These are phyloP conservation scores for Fusarium fujikuroi DNA, from an alignment of 2,329 filamentous ascomycete species.

Conservation along the genomic window DNA sequence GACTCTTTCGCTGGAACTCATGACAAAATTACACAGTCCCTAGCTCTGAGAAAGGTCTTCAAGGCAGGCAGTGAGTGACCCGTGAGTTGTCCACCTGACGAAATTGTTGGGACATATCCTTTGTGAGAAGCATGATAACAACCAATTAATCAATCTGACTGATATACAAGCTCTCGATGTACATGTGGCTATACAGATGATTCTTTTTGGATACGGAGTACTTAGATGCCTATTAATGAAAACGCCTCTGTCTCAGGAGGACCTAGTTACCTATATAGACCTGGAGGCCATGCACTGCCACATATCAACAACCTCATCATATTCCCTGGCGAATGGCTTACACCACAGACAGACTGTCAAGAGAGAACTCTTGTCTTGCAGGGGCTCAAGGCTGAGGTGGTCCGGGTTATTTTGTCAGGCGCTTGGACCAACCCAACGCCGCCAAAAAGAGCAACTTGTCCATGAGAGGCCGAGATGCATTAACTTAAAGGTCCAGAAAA, in stretches of 20 bases:
- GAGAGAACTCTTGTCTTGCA: background rate
- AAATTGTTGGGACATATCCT: background rate
- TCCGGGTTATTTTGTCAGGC: constrained; percentile 44
- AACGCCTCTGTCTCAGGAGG: constrained; percentile 22
- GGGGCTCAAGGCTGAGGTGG: constrained; percentile 9
- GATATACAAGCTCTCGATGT: background rate
- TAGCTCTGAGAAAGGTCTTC: constrained; percentile 1
- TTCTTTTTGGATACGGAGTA: background rate
- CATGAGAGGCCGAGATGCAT: constrained; percentile 41
- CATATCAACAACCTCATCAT: background rate
- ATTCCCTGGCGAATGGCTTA: background rate
- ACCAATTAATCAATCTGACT: background rate
- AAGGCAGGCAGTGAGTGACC: background rate
- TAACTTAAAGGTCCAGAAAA: constrained; percentile 44
- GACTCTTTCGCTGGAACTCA: constrained; percentile 6
- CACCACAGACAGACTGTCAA: background rate
- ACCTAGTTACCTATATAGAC: background rate
- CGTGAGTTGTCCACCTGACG: background rate
- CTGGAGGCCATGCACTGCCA: background rate
- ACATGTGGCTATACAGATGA: background rate
- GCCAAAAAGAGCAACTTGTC: constrained; percentile 45
- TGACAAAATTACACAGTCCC: constrained; percentile 31
- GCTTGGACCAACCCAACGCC: constrained; percentile 44
- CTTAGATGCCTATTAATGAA: background rate
- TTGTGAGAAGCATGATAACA: background rate